Conservation (phyloP, 352 stramenopile genomes). For the Pythium periplocum region DNA sequence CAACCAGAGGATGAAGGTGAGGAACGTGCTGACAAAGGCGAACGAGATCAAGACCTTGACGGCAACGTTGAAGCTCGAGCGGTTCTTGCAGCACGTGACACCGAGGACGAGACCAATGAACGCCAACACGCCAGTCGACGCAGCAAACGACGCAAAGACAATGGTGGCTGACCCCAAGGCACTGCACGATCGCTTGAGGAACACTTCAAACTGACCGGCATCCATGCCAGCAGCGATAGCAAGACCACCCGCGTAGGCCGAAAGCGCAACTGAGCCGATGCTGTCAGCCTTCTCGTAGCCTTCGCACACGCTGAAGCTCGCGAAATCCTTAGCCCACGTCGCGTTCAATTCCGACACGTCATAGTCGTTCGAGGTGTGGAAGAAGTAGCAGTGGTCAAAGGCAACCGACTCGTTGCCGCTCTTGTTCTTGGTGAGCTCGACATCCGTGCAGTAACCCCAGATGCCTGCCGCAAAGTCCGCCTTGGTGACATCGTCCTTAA, state of each 20-base stretch:
- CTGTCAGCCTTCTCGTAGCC: slow-evolving; percentile 33
- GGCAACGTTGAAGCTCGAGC: slow-evolving; percentile 43
- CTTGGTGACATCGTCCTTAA: slow-evolving; percentile 24
- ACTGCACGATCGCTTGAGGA: slow-evolving; percentile 58
- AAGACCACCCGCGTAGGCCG: slow-evolving; percentile 26
- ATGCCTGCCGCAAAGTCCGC: slow-evolving; percentile 52
- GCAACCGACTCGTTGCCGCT: slow-evolving; percentile 21
- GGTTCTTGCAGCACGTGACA: slow-evolving; percentile 70
- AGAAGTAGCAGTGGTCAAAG: slow-evolving; percentile 73
- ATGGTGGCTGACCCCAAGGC: slow-evolving; percentile 38
- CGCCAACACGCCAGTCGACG: slow-evolving; percentile 30
- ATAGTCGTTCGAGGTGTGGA: slow-evolving; percentile 57
- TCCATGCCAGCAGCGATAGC: slow-evolving; percentile 45
- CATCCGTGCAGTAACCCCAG: slow-evolving; percentile 63
- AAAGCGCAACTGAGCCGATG: slow-evolving; percentile 19
- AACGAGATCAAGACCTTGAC: slow-evolving; percentile 40
- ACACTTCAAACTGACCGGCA: slow-evolving; percentile 40
- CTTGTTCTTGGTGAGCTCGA: slow-evolving; percentile 26
- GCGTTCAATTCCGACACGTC: slow-evolving; percentile 30
- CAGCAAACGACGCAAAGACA: slow-evolving; percentile 36
- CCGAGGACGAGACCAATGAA: slow-evolving; percentile 49
- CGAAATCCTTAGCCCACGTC: slow-evolving; percentile 40
- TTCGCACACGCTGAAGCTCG: slow-evolving; percentile 50
- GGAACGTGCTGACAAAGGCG: slow-evolving; percentile 33
- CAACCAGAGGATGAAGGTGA: slow-evolving; percentile 63